Base-by-base conservation (phyloP, 2,329 filamentous ascomycete genomes). In the Botrytis deweyae region DNA sequence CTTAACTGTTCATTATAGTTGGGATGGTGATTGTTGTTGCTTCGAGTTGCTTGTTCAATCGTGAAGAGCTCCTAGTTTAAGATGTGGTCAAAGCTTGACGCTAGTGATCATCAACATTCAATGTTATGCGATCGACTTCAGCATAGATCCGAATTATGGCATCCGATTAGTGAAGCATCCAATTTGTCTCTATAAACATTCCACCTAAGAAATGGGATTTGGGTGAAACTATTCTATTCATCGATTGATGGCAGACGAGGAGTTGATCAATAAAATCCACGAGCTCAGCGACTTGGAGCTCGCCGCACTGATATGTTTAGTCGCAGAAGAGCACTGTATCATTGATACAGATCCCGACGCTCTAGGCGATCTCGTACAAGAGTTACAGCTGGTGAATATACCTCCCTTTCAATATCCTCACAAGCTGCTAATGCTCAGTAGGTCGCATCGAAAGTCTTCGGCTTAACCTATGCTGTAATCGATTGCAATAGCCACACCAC, bases 241-340 rank as follows among this genome's bases (percentile, higher is more conserved):
- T 73, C 65, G 78, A 77, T 77, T 81, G 80, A 92, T 92, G 90
- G 89, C 88, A 82, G 85, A 88, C 84, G 85, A 88, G 80, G 83
- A 84, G 73, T 86, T 94, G 76, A 84, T 91, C 75, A 86, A 88
- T 76, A 92, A 91, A 82, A 88, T 97, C 78, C 92, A 95, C 80
- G 88, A 89, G 78, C 86, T 98, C 76, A 93, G 91, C 80, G 95
- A 98, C 84, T 87, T 98, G 59, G 95, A 98, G 83, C 89, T 98
- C 74, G 96, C 95, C 38, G 85, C 92, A 22, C 87, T 98, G 59
- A 88, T 98, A 69, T 95, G 92, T 80, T 88, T 98, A 70, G 87
- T 94, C 76, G 90, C 91, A 74, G 88, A 91, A 77, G 93, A 97
- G 82, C 95, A 98, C 82, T 97, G 94, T 84, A 90, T 98, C 78